A percentile compares a stretch with the other conserved stretches of the same genome.
Conservation (phyloP, 140 eudicot species). For the Erigeron philadelphicus region DNA sequence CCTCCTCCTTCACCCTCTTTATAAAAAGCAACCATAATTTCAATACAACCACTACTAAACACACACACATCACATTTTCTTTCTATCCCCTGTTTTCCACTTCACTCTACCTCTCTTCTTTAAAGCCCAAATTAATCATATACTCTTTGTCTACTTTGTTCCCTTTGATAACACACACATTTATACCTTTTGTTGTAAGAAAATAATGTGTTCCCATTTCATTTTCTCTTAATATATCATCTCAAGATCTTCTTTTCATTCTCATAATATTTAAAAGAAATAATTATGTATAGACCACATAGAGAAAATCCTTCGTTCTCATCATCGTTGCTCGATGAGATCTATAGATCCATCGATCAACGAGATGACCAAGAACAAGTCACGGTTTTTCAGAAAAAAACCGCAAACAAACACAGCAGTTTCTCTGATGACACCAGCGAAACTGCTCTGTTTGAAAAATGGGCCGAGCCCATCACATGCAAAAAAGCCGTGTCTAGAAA, state of each 20-base stretch:
- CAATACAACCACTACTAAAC: slow-evolving; percentile 24
- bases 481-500: slow-evolving; percentile 16
- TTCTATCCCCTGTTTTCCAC: slow-evolving; percentile 29
- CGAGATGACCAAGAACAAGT: slow-evolving; percentile 27
- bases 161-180: slow-evolving; percentile 10
- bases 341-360: slow-evolving; percentile 74
- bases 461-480: no score
- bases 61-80: slow-evolving; percentile 8
- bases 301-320: slow-evolving; percentile 63
- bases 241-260: slow-evolving; percentile 4
- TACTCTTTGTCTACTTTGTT: slow-evolving; percentile 32
- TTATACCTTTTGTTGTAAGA: background rate
- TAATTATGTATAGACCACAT: slow-evolving; percentile 26
- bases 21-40: slow-evolving; percentile 32
- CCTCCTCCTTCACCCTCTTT: slow-evolving; percentile 26
- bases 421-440: no score
- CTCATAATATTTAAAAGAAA: background rate
- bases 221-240: background rate
- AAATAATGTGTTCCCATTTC: slow-evolving; percentile 28
- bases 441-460: no score
- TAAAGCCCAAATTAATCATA: slow-evolving; percentile 24
- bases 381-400: slow-evolving; percentile 17
- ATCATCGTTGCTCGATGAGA: slow-evolving; percentile 68
- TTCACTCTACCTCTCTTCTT: slow-evolving; percentile 26
- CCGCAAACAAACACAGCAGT: no score